Evolutionary conservation across 352 stramenopile genomes (phyloP), one percentile per base, ranked within the genome.

Genomic region (Thalassiosira delicatula): DNA sequence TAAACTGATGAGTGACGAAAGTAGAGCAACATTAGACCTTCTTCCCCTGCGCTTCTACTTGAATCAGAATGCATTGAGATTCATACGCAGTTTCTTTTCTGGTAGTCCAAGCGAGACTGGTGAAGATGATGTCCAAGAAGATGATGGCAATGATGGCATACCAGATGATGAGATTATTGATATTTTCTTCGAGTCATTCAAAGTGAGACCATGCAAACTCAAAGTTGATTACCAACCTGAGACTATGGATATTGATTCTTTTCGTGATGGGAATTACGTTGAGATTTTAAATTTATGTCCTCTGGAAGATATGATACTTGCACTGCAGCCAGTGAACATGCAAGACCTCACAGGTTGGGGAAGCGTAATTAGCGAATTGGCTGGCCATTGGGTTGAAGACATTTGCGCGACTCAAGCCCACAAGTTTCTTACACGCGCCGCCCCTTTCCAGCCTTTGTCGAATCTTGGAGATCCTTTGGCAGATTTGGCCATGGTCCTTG

Each of bases 181-280:
- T 29, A 83, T 89, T 35, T 76, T 88, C n/a, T 93, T 94, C 63
- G 66, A 76, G 56, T 73, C 71, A 12, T 90, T 91, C 61, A 86
- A 81, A 70, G 78, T 93, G 19, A 87, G 83, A 37, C 74, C 88
- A n/a, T 87, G 75, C 59, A 93, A 94, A 79, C 69, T 94, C 8
- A 94, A 94, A 76, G 86, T 94, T n/a, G 84, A 94, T 63, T 94
- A 94, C 68, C 83, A 63, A 54, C 88, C 88, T 25, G 74, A 91
- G 40, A 88, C 84, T 56, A 70, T 93, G 51, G 85, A 94, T 74
- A 70, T 89, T 25, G 53, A 70, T 59, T 86, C 88, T 42, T 75
- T 94, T 51, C 75, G 83, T 21, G 83, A 92, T 46, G 90, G 90
- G 23, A 87, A 81, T 33, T 87, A 91, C 44, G 80, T 92, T 5